Conservation (phyloP, 805 yeast genomes). For the Dipodascopsis uninucleata region DNA sequence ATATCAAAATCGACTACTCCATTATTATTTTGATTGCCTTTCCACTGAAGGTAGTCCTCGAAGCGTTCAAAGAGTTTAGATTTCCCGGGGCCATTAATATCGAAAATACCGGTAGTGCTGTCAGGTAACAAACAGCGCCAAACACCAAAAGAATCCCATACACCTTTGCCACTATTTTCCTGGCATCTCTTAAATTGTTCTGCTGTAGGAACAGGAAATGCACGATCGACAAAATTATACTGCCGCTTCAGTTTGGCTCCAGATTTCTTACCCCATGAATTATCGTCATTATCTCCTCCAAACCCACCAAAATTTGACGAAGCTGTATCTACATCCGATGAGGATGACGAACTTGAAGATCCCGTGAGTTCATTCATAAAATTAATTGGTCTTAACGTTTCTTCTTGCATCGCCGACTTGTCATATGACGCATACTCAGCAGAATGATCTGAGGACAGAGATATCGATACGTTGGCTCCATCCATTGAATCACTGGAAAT, state of each 20-base stretch:
- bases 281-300: background rate
- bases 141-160: constrained; percentile 80
- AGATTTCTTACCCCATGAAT: background rate
- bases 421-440: too few species aligned
- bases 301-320: background rate
- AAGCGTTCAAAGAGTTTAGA: constrained; percentile 53
- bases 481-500: too few species aligned
- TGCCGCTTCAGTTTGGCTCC: background rate
- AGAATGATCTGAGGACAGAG: too few species aligned
- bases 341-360: background rate
- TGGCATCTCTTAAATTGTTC: constrained; percentile 60
- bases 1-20: constrained; percentile 1
- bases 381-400: too few species aligned
- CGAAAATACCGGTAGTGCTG: constrained; percentile 14
- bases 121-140: constrained; percentile 90
- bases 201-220: constrained; percentile 57
- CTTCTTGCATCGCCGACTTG: too few species aligned
- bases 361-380: background rate
- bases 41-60: constrained; percentile 25
- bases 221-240: constrained; percentile 37
- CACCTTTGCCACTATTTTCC: constrained; percentile 61
- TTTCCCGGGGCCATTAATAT: constrained; percentile 33
- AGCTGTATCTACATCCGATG: background rate
- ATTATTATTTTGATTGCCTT: constrained; percentile 5
- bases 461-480: too few species aligned